Conservation (phyloP, 129 eudicot genomes). For the Lactuca sativa region DNA sequence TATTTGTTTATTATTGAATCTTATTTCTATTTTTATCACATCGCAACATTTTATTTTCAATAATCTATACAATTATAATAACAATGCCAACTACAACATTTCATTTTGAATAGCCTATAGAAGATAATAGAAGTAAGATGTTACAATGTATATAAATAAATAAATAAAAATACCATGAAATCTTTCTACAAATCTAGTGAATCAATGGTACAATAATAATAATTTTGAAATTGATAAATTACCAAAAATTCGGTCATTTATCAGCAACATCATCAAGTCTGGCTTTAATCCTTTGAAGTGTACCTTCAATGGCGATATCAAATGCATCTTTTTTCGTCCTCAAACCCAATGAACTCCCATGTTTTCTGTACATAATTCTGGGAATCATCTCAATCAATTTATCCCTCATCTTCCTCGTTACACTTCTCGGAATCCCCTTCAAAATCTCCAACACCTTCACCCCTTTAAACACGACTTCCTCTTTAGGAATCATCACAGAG, state of each 20-base stretch:
- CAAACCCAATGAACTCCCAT: slow-evolving; percentile 92
- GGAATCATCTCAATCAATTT: slow-evolving; percentile 73
- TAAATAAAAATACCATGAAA: background rate
- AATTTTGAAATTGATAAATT: slow-evolving; percentile 7
- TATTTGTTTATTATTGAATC: too few relatives aligned
- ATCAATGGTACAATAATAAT: background rate
- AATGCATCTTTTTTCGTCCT: slow-evolving; percentile 80
- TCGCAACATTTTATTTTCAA: too few relatives aligned
- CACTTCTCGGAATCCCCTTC: slow-evolving; percentile 51
- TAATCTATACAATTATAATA: background rate
- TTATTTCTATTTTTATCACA: too few relatives aligned
- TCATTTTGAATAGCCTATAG: too few relatives aligned
- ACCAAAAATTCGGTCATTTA: slow-evolving; percentile 19
- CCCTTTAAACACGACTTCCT: slow-evolving; percentile 85
- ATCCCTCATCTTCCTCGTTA: slow-evolving; percentile 71
- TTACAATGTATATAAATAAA: background rate
- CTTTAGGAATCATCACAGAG: slow-evolving; percentile 81
- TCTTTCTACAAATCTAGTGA: slow-evolving; percentile 9
- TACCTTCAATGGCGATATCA: slow-evolving; percentile 81
- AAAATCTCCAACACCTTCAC: slow-evolving; percentile 69
- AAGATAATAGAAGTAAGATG: background rate
- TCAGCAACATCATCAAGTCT: slow-evolving; percentile 48
- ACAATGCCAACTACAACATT: background rate
- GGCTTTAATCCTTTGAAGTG: slow-evolving; percentile 59
- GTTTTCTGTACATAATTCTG: slow-evolving; percentile 75